Percentiles rank a stretch among this genome's conserved stretches.
Evolutionary conservation across 2,329 filamentous ascomycete genomes (phyloP).

Genomic region (Fusarium nurragi): DNA sequence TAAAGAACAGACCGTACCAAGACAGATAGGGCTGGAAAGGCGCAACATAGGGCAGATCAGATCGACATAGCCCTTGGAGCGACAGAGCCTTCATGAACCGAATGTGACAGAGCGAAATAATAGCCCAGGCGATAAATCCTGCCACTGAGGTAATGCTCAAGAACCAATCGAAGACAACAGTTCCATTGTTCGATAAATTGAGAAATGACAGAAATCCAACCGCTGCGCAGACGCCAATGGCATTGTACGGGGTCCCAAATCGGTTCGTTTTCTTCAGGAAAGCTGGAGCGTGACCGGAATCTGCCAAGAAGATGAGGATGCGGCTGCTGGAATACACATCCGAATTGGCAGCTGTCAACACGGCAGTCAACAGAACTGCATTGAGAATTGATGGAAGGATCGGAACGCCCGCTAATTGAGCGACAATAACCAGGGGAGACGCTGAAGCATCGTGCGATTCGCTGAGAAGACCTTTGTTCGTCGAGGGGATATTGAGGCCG

Average conservation of each 20-base stretch:
- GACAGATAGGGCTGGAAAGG: constrained; percentile 68
- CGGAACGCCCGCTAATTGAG: constrained; percentile 70
- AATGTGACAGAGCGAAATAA: constrained; percentile 66
- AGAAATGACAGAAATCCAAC: constrained; percentile 76
- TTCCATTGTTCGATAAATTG: constrained; percentile 70
- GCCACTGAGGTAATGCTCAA: constrained; percentile 73
- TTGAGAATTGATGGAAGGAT: constrained; percentile 74
- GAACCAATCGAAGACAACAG: constrained; percentile 76
- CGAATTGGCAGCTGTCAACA: constrained; percentile 68
- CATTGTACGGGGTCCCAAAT: constrained; percentile 67
- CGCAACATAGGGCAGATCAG: constrained; percentile 60
- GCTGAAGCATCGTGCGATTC: constrained; percentile 61
- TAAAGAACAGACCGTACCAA: constrained; percentile 32
- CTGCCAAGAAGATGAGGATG: constrained; percentile 73
- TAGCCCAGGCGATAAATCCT: constrained; percentile 68
- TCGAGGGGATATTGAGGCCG: constrained; percentile 14
- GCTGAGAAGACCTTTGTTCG: constrained; percentile 61
- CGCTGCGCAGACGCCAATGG: constrained; percentile 61
- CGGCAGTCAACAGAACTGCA: constrained; percentile 71
- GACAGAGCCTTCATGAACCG: constrained; percentile 67
- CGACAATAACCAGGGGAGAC: constrained; percentile 73
- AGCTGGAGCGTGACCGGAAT: constrained; percentile 71
- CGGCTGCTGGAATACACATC: constrained; percentile 74
- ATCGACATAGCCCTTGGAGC: constrained; percentile 55
- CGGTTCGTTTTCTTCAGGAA: constrained; percentile 69